Base-by-base conservation (phyloP, 1,284 basidiomycete species). In the Phenoliferia sp. region DNA sequence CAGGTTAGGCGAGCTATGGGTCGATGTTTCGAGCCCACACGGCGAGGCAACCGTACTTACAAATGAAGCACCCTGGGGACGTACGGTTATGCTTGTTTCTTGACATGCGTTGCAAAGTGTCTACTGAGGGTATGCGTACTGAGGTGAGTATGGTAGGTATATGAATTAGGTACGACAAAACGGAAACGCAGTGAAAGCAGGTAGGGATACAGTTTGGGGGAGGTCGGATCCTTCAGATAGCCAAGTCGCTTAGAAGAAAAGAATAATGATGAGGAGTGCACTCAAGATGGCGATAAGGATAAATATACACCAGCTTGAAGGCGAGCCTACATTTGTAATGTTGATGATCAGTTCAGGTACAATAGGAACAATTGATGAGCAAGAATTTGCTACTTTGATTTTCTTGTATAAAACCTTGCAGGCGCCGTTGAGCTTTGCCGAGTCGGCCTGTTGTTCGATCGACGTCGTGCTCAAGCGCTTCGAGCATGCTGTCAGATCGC, bases 401-500 rank as follows among this genome's bases (percentile, higher is more conserved):
- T 62, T 93, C 85, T 36, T 88, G 84, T 55, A 94, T 83, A 78
- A 95, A 92, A 67, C 87, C 87, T 69, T 86, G 84, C 85, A 96
- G 86, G 69, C 83, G 84, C 50, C 80, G 83, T 84, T 90, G 88
- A 7, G 90, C 90, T 61, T 81, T 83, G 35, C 79, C 82, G 3
- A 95, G 81, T 72, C 89, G 89, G 29, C 83, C 83, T 70, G 90
- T 87, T 6, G 92, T 88, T 17, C 77, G 78, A 75, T 92, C 91
- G 1, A 94, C 90, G 35, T 85, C 84, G 15, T 78, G 82, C 68
- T 90, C 90, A 1, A 96, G 81, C 75, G 93, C 92, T 39, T 86
- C 88, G 0, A 96, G 82, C 85, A 96, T 86, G 74, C 92, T 94
- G 73, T 17, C n/a, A 44, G 29, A 6, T 32, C 17, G 29, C 2